Conservation (phyloP, 2,329 filamentous ascomycete species). For the Plectosphaerella sp. region DNA sequence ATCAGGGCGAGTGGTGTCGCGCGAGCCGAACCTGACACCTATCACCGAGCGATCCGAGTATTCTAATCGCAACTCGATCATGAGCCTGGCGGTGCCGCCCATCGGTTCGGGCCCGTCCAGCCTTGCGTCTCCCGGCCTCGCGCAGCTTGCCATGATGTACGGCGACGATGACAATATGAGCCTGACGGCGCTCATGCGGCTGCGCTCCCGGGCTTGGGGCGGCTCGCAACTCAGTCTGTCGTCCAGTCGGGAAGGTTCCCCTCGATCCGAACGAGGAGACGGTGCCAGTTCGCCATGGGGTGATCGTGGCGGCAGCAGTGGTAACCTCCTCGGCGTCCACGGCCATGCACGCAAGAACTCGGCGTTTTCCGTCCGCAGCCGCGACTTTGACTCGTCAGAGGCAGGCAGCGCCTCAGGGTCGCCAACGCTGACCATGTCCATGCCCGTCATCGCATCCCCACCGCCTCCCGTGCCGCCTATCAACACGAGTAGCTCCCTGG, state of each 20-base stretch:
- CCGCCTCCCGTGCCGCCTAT: slow-evolving; percentile 12
- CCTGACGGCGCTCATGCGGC: slow-evolving; percentile 64
- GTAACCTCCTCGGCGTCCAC: slow-evolving; percentile 2
- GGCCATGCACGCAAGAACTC: slow-evolving; percentile 39
- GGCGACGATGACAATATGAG: slow-evolving; percentile 64
- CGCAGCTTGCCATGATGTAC: slow-evolving; percentile 67
- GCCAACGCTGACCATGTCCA: slow-evolving; percentile 43
- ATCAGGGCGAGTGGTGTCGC: slow-evolving; percentile 69
- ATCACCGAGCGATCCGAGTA: slow-evolving; percentile 97
- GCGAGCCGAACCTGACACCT: slow-evolving; percentile 89
- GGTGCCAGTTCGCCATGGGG: slow-evolving; percentile 38
- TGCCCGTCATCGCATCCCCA: slow-evolving; percentile 23
- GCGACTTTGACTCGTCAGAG: slow-evolving; percentile 45
- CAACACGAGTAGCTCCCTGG: slow-evolving; percentile 7
- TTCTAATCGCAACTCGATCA: slow-evolving; percentile 87
- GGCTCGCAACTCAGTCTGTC: slow-evolving; percentile 71
- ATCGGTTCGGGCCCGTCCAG: slow-evolving; percentile 39
- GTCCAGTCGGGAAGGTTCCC: slow-evolving; percentile 48
- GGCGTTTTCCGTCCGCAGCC: slow-evolving; percentile 42
- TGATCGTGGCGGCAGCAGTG: slow-evolving; percentile 7
- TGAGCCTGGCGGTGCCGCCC: slow-evolving; percentile 61
- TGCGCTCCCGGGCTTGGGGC: slow-evolving; percentile 75
- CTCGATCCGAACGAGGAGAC: slow-evolving; percentile 44
- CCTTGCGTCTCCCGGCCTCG: slow-evolving; percentile 67
- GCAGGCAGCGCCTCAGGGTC: slow-evolving; percentile 41